A percentile compares a stretch with the other conserved stretches of the same genome.
Evolutionary conservation across 768 basidiomycete species (phyloP).

Genomic region (Amanita subjunquillea): DNA sequence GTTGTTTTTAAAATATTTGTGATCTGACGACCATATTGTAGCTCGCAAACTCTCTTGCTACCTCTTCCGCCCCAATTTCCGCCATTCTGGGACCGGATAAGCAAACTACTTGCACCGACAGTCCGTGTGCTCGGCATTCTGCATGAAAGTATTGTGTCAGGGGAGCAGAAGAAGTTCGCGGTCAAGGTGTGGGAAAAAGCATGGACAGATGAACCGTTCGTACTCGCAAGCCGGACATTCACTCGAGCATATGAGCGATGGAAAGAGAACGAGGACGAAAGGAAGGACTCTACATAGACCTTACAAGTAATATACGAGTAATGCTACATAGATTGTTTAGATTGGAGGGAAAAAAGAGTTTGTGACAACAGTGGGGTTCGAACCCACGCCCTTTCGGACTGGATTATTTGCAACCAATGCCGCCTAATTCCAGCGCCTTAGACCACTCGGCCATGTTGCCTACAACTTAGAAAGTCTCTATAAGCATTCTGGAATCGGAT

Average conservation of each 20-base stretch:
- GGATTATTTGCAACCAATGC: slow-evolving; percentile 16
- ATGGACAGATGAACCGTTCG: slow-evolving; percentile 48
- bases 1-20: slow-evolving; percentile 7
- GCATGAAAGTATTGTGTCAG: slow-evolving; percentile 42
- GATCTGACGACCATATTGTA: slow-evolving; percentile 13
- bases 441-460: slow-evolving; percentile 53
- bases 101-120: slow-evolving; percentile 49
- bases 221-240: slow-evolving; percentile 32
- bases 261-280: slow-evolving; percentile 37
- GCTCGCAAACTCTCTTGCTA: slow-evolving; percentile 42
- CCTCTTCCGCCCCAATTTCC: slow-evolving; percentile 48
- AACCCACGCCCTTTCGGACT: slow-evolving; percentile 34
- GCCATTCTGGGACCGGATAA: slow-evolving; percentile 41
- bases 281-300: slow-evolving; percentile 20
- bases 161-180: slow-evolving; percentile 50
- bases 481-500: too few relatives aligned
- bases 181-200: slow-evolving; percentile 55
- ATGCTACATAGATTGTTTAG: too few relatives aligned
- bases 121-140: slow-evolving; percentile 38
- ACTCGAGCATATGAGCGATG: slow-evolving; percentile 31
- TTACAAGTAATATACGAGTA: not conserved
- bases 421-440: slow-evolving; percentile 49
- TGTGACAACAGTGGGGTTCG: slow-evolving; percentile 35
- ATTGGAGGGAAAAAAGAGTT: not conserved
- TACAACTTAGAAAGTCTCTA: not conserved